Evolutionary conservation across 2,329 filamentous ascomycete species (phyloP), one percentile per base, ranked within the genome.

Genomic region (Colletotrichum eleusines): DNA sequence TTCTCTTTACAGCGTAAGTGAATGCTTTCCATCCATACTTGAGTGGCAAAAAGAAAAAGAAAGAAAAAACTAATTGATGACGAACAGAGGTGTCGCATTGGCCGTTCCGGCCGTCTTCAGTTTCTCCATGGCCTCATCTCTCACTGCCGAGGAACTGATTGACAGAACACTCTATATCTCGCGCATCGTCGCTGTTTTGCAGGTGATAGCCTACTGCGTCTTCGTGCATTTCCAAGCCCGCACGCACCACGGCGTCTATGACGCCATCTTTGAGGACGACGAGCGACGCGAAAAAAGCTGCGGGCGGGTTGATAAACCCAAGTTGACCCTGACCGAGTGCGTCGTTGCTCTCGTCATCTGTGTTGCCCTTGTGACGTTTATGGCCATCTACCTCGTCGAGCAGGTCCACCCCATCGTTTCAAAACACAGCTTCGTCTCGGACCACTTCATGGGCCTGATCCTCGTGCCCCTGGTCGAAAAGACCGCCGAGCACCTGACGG

Each of bases 381-480:
- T 94, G 55, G 91, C 93, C n/a, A 87, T 94, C 53, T 91, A 89
- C 73, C 84, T 96, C 18, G 93, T 96, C 14, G 82, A 90, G 61
- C 85, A 95, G 76, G 96, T 96, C 70, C 86, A 89, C 44, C 84
- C 81, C 75, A 88, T 88, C 6, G 86, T 88, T 44, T 75, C 81
- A 46, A 74, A 80, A n/a, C 80, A 80, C 31, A 74, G 78, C 66
- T 79, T 89, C 20, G 80, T 89, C n/a, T 85, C 85, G 0, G 86
- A 88, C 65, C 82, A 87, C 1, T 87, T 87, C 71, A 86, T 89
- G 81, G 87, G 93, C 75, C 83, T 97, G 46, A 95, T 96, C 74
- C 85, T 97, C 0, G 88, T 96, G 5, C 91, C 93, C 5, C 85
- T 97, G 0, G 93, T 96, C 6, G 94, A 97, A 78, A 97, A 97